Conservation (phyloP, 805 yeast genomes). For the Ogataea ganodermae region DNA sequence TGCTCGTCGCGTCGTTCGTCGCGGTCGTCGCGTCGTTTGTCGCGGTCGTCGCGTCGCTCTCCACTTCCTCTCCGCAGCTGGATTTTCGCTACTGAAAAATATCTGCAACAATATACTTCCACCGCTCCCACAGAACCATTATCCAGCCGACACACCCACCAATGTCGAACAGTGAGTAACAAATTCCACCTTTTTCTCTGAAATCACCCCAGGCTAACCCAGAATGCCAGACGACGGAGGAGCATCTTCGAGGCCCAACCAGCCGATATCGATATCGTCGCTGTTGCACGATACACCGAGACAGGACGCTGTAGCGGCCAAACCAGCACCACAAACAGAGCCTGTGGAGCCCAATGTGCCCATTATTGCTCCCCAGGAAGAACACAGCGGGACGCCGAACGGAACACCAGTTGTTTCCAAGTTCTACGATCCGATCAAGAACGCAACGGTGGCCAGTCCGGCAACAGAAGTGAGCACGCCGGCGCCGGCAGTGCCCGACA, state of each 20-base stretch:
- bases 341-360: neutral
- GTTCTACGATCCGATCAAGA: slow-evolving; percentile 22
- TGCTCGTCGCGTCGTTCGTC: too few species aligned
- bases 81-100: too few species aligned
- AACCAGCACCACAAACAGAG: neutral
- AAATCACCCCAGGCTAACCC: too few species aligned
- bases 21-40: too few species aligned
- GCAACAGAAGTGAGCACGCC: slow-evolving; percentile 1
- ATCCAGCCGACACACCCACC: too few species aligned
- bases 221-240: neutral
- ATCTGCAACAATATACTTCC: too few species aligned
- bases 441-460: slow-evolving; percentile 2
- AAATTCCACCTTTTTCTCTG: too few species aligned
- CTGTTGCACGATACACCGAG: slow-evolving; percentile 8
- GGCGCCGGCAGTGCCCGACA: neutral
- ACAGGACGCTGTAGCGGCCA: neutral
- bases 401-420: neutral
- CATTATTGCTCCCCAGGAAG: too few species aligned
- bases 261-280: slow-evolving; percentile 19
- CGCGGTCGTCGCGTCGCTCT: too few species aligned
- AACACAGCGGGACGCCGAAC: neutral
- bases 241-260: neutral
- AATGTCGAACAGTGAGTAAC: too few species aligned
- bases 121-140: too few species aligned
- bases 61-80: too few species aligned